A percentile compares a stretch with the other conserved stretches of the same genome.
Evolutionary conservation across 169 alveolate genomes (phyloP).

Genomic region (Cystoisospora suis): DNA sequence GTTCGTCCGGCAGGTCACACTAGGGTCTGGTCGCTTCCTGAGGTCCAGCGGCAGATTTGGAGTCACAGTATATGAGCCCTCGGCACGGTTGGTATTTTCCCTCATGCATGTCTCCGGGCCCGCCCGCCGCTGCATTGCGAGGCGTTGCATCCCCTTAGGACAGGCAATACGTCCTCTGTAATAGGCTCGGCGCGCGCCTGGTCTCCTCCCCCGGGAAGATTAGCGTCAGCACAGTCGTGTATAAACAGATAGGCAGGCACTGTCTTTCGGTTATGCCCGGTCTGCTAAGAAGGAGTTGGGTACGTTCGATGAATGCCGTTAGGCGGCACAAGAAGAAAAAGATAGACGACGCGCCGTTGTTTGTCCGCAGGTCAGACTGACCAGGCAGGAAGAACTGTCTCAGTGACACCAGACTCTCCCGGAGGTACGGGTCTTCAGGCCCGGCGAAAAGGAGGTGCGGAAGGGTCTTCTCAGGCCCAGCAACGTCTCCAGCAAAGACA

Average conservation of each 20-base stretch:
- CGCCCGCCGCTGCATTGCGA: not conserved
- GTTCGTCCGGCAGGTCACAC: too few relatives aligned
- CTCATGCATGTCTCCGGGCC: too few relatives aligned
- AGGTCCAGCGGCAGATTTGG: too few relatives aligned
- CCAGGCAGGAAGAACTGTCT: too few relatives aligned
- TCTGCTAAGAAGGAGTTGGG: not conserved
- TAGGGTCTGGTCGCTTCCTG: too few relatives aligned
- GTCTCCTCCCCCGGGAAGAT: not conserved
- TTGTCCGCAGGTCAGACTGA: too few relatives aligned
- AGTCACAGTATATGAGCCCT: not conserved
- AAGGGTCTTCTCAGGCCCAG: not conserved
- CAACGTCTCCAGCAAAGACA: constrained; percentile 2
- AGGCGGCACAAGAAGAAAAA: too few relatives aligned
- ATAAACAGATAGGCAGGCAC: not conserved
- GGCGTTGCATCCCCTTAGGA: not conserved
- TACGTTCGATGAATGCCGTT: too few relatives aligned
- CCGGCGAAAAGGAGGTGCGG: not conserved
- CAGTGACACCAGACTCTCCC: too few relatives aligned
- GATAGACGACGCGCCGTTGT: too few relatives aligned
- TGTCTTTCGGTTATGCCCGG: not conserved
- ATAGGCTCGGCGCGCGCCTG: not conserved
- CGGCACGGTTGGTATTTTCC: too few relatives aligned
- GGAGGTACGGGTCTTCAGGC: too few relatives aligned
- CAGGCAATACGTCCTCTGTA: not conserved
- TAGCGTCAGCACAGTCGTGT: not conserved